Evolutionary conservation across 2,329 filamentous ascomycete species (phyloP), one percentile per base, ranked within the genome.

Genomic region (Fusarium agapanthi): DNA sequence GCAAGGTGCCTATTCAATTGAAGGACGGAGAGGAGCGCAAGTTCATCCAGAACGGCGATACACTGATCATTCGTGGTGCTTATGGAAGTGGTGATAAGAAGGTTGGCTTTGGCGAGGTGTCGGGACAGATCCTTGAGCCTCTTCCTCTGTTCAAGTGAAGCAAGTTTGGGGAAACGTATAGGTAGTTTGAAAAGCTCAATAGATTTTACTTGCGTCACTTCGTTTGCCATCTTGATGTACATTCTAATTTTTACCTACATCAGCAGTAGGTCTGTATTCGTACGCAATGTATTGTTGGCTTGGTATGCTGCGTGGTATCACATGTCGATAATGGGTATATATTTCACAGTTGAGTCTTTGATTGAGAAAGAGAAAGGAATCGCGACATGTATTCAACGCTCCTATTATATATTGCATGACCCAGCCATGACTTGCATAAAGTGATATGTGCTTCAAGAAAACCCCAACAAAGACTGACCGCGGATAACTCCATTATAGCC

Each of bases 71-170:
- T 43, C 86, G 87, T 2, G 93, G 93, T 3, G 86, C 88, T 13
- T 91, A 89, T 75, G 92, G 91, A 2, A 86, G 89, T 61, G 88
- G 91, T 35, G 89, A 90, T 6, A 86, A 83, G n/a, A 84, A 91
- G 58, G 91, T 96, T 32, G 93, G 93, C 0, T 95, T 95, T 80
- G 93, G 93, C 5, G 89, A 94, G 71, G 93, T 92, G 72, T 83
- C 84, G 26, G 93, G 92, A 20, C 88, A 80, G 41, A 91, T 95
- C 24, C 67, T 78, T 30, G 75, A 79, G 1, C 74, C 81, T 2
- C 65, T 81, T 48, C 75, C 77, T 18, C 61, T 82, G 11, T 81
- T 80, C 30, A 80, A 78, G 55, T 66, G 34, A 54, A 26, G 15
- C 4, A 14, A 18, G 12, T 20, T 10, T 20, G 4, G 6, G 4